phyloP scores from a whole-genome alignment of 139 green algal species.

The Chlamydomonas sp. region DNA sequence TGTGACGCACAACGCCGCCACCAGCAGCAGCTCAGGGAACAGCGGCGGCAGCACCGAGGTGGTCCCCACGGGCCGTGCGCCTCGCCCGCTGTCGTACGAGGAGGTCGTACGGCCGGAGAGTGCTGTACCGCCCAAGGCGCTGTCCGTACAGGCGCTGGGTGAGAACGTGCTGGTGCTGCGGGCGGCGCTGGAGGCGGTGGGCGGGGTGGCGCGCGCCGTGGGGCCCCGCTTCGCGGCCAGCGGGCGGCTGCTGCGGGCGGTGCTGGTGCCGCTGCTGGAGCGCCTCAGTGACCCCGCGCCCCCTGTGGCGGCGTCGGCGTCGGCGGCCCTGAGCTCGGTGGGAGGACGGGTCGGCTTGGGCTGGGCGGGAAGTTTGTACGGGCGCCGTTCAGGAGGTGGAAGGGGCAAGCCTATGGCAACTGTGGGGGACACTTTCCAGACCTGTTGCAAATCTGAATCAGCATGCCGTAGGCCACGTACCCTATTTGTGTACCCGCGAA shows the following conservation, averaged over 20 bases:
- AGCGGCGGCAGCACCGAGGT: not conserved
- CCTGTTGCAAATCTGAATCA: too few relatives aligned
- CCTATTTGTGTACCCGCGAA: too few relatives aligned
- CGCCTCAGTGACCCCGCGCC: slow-evolving; percentile 67
- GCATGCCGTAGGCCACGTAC: too few relatives aligned
- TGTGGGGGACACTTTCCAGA: too few relatives aligned
- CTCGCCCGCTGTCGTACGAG: not conserved
- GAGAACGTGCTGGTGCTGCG: slow-evolving; percentile 76
- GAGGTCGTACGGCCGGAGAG: slow-evolving; percentile 1
- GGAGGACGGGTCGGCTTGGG: not conserved
- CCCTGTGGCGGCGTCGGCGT: slow-evolving; percentile 64
- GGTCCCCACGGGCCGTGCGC: not conserved
- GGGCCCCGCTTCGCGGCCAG: slow-evolving; percentile 56
- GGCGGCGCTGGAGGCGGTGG: slow-evolving; percentile 61
- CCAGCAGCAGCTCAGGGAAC: too few relatives aligned
- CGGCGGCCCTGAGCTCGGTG: slow-evolving; percentile 48
- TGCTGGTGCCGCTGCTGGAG: slow-evolving; percentile 83
- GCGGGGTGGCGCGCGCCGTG: slow-evolving; percentile 51
- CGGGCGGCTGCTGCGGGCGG: slow-evolving; percentile 59
- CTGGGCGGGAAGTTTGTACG: too few relatives aligned
- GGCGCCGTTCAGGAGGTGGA: too few relatives aligned
- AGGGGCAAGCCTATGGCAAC: not conserved
- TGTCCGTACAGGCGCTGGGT: slow-evolving; percentile 49
- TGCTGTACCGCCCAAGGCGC: not conserved
- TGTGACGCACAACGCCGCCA: slow-evolving; percentile 4